Evolutionary conservation across 73 alveolate species (phyloP), one percentile per base, ranked within the genome.

Genomic region (Paramecium primaurelia): DNA sequence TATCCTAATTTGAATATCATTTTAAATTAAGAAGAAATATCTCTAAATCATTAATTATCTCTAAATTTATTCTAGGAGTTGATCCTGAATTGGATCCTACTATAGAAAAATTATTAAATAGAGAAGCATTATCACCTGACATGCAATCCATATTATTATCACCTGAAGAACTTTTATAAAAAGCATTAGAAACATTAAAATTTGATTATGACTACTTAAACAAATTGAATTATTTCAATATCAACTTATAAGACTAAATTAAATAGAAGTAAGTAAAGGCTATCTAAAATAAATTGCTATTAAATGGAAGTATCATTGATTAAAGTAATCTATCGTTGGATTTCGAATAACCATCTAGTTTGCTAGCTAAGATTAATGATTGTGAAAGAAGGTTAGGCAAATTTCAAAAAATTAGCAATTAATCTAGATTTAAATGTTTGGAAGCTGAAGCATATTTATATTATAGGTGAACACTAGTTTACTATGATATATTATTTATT

Each of bases 391-490:
- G 77, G 32, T 80, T 80, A 25, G 91, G 91, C 47, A 80, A 80
- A 36, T 80, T 80, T 47, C n/a, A 42, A 28, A 80, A 80, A 20
- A 80, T 80, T 25, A 80, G 77, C 8, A 47, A 28, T 45, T 47
- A 80, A 20, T 34, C 47, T 11, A 80, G 91, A 45, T 80, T 80
- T 26, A 40, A 80, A 6, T 80, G 58, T 47, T 45, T 80, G 58
- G 91, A 80, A 47, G 91, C 91, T 45, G 91, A 80, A 18, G 91
- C 91, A 8, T 80, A 80, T 44, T 80, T 80, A 80, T 80, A 42
- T 47, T 80, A 80, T 80, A 80, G 91, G 32, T 80, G 91, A 80
- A 54, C 28, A 0, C 18, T 51, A n/a, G 68, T 51, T 51, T 54
- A 18, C 32, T 18, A 54, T 54, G 69, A 54, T 54, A 54, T 18